Evolutionary conservation across 805 yeast genomes (phyloP), one percentile per base, ranked within the genome.

Genomic region (Saccharomycopsis guyanensis): DNA sequence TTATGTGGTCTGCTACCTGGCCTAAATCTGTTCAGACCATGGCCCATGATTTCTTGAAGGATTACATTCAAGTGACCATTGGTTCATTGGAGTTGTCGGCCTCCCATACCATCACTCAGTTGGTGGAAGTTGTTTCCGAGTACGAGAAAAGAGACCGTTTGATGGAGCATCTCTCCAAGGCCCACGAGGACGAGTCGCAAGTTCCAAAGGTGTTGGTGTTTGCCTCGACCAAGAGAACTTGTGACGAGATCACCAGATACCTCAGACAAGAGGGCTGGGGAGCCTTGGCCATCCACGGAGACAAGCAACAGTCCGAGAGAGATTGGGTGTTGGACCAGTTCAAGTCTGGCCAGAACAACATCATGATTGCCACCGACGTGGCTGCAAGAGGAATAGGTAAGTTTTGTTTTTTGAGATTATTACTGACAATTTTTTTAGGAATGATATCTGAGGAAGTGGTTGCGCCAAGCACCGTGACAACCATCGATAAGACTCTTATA

Each of bases 1-100:
- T 91, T 59, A 87, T 93, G 97, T 93, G 97, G 97, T 91, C 97
- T 53, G 98, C 98, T 57, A 93, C 98, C 47, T 93, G 98, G 98
- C 98, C 98, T 60, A 91, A 89, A 76, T 95, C 87, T 68, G 97
- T 93, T 54, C 94, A 91, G 74, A 75, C 80, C 57, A 75, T 93
- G 63, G 94, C 97, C 56, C 77, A 82, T 60, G 98, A 93, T 67
- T 93, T 86, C 68, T 75, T 91, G 64, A 69, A 77, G 47, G 96
- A 93, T 65, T 93, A 91, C 62, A 91, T 93, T 63, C 97, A 93
- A 73, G 97, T 93, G 56, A 91, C 86, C 61, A 72, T 93, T 66
- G 98, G 98, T 68, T 93, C 97, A 49, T 74, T 87, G 64, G 97
- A 91, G 68, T 76, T 93, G 59, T 72, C 97, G 60, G 98, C 98